A percentile compares a stretch with the other conserved stretches of the same genome.
These are phyloP conservation scores for Beverwykella pulmonaria DNA, from an alignment of 495 filamentous ascomycete genomes.

Conservation along the genomic window DNA sequence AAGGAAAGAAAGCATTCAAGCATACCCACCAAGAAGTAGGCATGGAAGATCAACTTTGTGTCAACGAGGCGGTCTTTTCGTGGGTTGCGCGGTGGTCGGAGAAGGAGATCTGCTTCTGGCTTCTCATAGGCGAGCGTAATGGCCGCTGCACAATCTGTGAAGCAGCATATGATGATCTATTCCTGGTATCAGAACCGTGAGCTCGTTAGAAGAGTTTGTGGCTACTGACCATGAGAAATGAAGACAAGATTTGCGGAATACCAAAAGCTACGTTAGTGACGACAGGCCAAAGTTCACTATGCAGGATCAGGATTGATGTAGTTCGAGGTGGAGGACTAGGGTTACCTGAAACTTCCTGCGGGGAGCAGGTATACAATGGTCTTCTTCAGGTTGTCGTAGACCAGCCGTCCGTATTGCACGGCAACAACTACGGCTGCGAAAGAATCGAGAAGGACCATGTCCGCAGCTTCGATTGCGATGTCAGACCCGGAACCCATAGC, in stretches of 20 bases:
- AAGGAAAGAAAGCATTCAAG: constrained; percentile 62
- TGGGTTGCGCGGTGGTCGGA: constrained; percentile 60
- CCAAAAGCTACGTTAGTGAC: constrained; percentile 69
- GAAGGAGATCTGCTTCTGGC: constrained; percentile 69
- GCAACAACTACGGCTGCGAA: constrained; percentile 70
- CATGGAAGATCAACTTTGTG: constrained; percentile 63
- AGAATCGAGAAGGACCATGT: constrained; percentile 69
- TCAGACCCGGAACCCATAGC: constrained; percentile 56
- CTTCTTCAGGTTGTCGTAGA: constrained; percentile 63
- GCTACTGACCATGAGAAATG: constrained; percentile 60
- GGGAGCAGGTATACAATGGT: constrained; percentile 60
- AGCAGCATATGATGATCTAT: constrained; percentile 55
- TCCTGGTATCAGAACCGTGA: background rate
- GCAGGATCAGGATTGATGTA: background rate
- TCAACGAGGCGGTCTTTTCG: constrained; percentile 67
- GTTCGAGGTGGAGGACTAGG: constrained; percentile 35
- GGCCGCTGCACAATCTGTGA: constrained; percentile 68
- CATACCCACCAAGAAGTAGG: constrained; percentile 66
- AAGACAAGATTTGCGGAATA: constrained; percentile 66
- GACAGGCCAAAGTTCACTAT: constrained; percentile 69
- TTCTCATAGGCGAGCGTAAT: constrained; percentile 70
- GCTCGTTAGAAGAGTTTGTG: background rate
- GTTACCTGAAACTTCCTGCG: constrained; percentile 67
- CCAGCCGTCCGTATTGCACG: constrained; percentile 60
- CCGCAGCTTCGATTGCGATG: constrained; percentile 70